Evolutionary conservation across 345 rosid species (phyloP).

Genomic region (Combretum micranthum): DNA sequence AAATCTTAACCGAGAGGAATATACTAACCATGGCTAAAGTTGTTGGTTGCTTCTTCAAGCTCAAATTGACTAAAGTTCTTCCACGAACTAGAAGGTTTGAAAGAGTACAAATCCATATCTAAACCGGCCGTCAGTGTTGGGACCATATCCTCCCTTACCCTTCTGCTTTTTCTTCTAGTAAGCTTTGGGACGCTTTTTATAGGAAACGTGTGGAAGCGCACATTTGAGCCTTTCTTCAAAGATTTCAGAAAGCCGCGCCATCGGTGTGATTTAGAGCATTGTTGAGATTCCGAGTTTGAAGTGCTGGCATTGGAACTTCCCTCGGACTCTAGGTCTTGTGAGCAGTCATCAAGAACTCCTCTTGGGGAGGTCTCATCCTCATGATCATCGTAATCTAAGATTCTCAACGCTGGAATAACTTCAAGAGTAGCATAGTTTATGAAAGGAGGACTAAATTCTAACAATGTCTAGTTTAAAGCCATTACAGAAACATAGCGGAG

Average conservation of each 20-base stretch:
- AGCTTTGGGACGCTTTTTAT: conserved; percentile 46
- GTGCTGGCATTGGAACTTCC: conserved; percentile 42
- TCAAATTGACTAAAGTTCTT: conserved; percentile 65
- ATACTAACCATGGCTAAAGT: conserved; percentile 59
- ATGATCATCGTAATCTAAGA: conserved; percentile 15
- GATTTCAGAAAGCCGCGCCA: conserved; percentile 56
- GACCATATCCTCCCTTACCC: conserved; percentile 47
- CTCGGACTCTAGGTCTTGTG: conserved; percentile 15
- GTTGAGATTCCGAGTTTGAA: conserved; percentile 38
- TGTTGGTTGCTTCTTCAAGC: conserved; percentile 58
- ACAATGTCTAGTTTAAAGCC: too few species aligned
- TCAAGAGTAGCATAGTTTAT: too few species aligned
- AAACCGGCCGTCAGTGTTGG: conserved; percentile 33
- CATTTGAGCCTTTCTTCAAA: conserved; percentile 53
- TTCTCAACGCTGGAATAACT: conserved; percentile 20
- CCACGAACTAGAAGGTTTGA: conserved; percentile 54
- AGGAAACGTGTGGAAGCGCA: conserved; percentile 39
- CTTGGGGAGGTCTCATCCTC: conserved; percentile 12
- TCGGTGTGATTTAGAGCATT: conserved; percentile 10
- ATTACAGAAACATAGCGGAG: too few species aligned
- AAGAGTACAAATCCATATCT: conserved; percentile 49
- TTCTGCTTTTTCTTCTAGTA: conserved; percentile 57
- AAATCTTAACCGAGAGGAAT: not conserved
- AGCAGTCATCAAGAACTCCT: conserved; percentile 25
- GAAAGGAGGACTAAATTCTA: too few species aligned